Evolutionary conservation across 805 yeast species (phyloP), one percentile per base, ranked within the genome.

Genomic region (Pichia kluyveri): DNA sequence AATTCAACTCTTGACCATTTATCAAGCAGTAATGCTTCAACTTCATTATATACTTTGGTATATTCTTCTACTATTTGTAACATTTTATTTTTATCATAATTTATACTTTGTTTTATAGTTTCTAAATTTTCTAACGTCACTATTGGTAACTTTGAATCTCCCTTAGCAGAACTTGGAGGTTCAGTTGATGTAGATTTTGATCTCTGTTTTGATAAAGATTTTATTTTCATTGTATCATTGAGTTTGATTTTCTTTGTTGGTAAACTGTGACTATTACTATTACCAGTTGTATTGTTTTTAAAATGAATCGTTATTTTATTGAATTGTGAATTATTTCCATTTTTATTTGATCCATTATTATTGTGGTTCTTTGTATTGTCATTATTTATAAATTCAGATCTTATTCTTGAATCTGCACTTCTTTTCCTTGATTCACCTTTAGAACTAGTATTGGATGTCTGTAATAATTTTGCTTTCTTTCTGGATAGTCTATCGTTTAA

Each of bases 21-120:
- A 39, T 48, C 51, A 12, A 48, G 32, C 34, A 44, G 41, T 15
- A 34, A 31, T 15, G 48, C 47, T 44, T 48, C 51, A 8, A 48
- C 40, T 3, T 41, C 15, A 32, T 48, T 37, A 31, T 48, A 48
- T 5, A 42, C 44, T 23, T 37, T 23, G 12, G 23, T 42, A 34
- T 48, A 48, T 3, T 8, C 10, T 26, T 48, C 37, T 3, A 41
- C 36, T 7, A 48, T 17, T 14, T 42, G 42, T 2, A 14, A 17
- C 46, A 49, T 42, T 19, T 43, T 39, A 10, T 42, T 36, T 6
- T 9, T 2, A 32, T 45, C 46, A 38, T 49, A 49, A 27, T 45
- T 26, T 12, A 49, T 27, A 6, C 36, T 39, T 4, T 39, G 40
- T 14, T 45, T 45, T 4, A 49, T 39, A 5, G 23, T 18, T 11